Conservation (phyloP, 108 stramenopile species). For the Bacterosira constricta region DNA sequence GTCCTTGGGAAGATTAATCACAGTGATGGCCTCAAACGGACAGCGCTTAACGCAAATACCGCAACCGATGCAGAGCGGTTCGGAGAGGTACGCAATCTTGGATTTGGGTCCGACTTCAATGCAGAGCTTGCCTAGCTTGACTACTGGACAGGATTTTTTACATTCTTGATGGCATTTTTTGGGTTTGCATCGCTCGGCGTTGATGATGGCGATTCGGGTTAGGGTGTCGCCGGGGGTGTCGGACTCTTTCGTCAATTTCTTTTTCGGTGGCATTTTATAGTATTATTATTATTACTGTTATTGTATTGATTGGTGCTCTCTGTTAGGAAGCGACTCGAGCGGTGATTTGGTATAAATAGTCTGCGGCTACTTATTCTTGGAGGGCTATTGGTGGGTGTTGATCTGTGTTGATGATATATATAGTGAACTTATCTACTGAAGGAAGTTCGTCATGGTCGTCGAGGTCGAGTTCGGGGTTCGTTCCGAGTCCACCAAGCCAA, state of each 20-base stretch:
- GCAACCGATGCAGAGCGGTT: slow-evolving; percentile 94
- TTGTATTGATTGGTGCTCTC: too few species aligned
- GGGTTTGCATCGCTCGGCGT: slow-evolving; percentile 93
- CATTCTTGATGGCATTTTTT: slow-evolving; percentile 98
- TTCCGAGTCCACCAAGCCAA: too few species aligned
- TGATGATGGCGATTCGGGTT: slow-evolving; percentile 96
- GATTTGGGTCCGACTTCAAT: slow-evolving; percentile 93
- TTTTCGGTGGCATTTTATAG: slow-evolving; percentile 77
- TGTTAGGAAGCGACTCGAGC: too few species aligned
- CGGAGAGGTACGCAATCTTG: slow-evolving; percentile 91
- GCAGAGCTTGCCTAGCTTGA: slow-evolving; percentile 95
- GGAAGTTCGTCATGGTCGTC: too few species aligned
- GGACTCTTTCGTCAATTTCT: slow-evolving; percentile 47
- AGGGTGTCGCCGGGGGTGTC: slow-evolving; percentile 52
- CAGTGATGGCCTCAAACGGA: slow-evolving; percentile 97
- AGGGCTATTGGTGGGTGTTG: too few species aligned
- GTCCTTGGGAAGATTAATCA: slow-evolving; percentile 99
- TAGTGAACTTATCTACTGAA: too few species aligned
- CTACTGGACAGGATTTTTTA: slow-evolving; percentile 96
- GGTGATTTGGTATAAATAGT: too few species aligned
- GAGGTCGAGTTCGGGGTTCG: too few species aligned
- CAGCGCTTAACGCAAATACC: slow-evolving; percentile 99
- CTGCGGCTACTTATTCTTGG: too few species aligned
- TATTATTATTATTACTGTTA: too few species aligned
- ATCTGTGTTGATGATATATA: too few species aligned